A percentile compares a stretch with the other conserved stretches of the same genome.
Conservation (phyloP, 495 filamentous ascomycete genomes). For the Parachaetomium inaequale region DNA sequence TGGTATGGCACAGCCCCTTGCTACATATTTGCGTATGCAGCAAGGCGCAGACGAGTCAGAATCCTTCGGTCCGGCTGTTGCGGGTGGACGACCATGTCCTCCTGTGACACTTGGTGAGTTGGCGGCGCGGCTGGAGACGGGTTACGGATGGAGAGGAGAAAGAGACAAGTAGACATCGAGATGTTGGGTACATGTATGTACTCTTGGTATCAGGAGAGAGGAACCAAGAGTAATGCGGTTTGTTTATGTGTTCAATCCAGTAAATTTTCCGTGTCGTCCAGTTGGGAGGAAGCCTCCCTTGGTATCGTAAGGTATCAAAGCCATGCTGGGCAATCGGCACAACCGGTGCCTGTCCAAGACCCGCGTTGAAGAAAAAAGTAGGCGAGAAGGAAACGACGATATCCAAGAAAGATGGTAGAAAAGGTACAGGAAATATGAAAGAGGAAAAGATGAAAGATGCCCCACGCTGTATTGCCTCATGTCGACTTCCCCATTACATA, state of each 20-base stretch:
- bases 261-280: background rate
- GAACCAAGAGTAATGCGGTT: background rate
- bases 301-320: background rate
- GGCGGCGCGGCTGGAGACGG: background rate
- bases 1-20: background rate
- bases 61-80: background rate
- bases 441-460: background rate
- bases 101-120: background rate
- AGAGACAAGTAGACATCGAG: background rate
- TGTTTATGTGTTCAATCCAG: background rate
- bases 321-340: background rate
- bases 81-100: background rate
- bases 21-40: background rate
- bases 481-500: background rate
- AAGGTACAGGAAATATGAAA: background rate
- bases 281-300: background rate
- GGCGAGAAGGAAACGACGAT: background rate
- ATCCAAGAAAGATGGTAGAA: background rate
- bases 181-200: too few relatives aligned
- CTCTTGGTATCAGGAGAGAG: too few relatives aligned
- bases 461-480: background rate
- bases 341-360: background rate
- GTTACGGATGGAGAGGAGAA: background rate
- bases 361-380: background rate
- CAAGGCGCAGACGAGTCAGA: background rate